These are phyloP conservation scores for Jaminaea rosea DNA, from an alignment of 1,284 basidiomycete species.

Conservation along the genomic window DNA sequence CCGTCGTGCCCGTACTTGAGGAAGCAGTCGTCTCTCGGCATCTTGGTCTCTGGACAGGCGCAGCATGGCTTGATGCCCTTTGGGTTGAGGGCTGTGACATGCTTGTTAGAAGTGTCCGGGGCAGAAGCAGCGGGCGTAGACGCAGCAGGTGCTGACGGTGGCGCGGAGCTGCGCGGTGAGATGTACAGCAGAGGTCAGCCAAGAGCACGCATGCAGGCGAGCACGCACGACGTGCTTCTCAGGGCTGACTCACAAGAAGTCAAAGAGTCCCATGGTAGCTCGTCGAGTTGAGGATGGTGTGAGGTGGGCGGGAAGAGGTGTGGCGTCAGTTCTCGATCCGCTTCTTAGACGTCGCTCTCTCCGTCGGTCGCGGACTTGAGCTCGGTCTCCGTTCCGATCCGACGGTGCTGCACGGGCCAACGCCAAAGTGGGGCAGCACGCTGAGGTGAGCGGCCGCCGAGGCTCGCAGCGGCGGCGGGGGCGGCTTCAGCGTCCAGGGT, in stretches of 20 bases:
- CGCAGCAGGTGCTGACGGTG: neutral
- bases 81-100: slow-evolving; percentile 59
- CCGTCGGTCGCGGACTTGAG: too few relatives aligned
- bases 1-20: slow-evolving; percentile 59
- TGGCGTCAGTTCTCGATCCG: too few relatives aligned
- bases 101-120: slow-evolving; percentile 14
- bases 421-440: too few relatives aligned
- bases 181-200: neutral
- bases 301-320: too few relatives aligned
- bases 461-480: too few relatives aligned
- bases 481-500: too few relatives aligned
- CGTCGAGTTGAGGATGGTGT: too few relatives aligned
- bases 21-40: slow-evolving; percentile 84
- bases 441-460: too few relatives aligned
- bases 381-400: too few relatives aligned
- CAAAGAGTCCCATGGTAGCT: neutral
- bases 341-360: too few relatives aligned
- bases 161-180: neutral
- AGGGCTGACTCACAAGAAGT: neutral
- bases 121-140: neutral
- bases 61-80: slow-evolving; percentile 87
- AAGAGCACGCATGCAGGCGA: neutral
- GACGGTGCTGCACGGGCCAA: too few relatives aligned
- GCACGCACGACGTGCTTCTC: neutral
- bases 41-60: slow-evolving; percentile 88